These are phyloP conservation scores for Thalassiosira hispida DNA, from an alignment of 352 stramenopile species.

Conservation along the genomic window DNA sequence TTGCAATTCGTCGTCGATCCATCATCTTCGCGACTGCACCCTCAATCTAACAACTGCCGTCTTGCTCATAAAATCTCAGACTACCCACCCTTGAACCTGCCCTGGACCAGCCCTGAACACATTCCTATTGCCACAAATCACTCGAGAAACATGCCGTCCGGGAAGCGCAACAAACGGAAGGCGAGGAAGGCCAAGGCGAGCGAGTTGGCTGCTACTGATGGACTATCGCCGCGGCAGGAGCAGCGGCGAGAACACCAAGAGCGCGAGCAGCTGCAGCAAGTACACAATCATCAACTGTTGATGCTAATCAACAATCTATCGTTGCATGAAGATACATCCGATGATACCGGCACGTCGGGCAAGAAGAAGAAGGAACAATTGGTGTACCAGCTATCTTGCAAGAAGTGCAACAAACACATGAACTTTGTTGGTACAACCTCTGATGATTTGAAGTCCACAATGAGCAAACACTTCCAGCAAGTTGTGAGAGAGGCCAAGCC, in stretches of 20 bases:
- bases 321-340: not conserved
- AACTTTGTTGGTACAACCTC: constrained; percentile 5
- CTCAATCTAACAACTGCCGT: too few species aligned
- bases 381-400: constrained; percentile 3
- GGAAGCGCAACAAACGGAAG: not conserved
- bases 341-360: too few species aligned
- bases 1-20: too few species aligned
- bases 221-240: constrained; percentile 1
- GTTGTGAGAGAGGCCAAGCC: not conserved
- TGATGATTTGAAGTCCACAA: not conserved
- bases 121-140: too few species aligned
- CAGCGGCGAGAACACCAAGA: not conserved
- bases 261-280: too few species aligned
- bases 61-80: too few species aligned
- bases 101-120: too few species aligned
- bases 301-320: not conserved
- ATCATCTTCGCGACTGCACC: too few species aligned
- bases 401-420: constrained; percentile 8
- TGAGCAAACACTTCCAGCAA: not conserved
- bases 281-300: not conserved
- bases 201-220: not conserved
- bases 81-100: too few species aligned
- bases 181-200: not conserved
- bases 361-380: not conserved
- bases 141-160: constrained; percentile 9